phyloP scores from a whole-genome alignment of 2,329 filamentous ascomycete species.

The Orbilia ellipsospora region DNA sequence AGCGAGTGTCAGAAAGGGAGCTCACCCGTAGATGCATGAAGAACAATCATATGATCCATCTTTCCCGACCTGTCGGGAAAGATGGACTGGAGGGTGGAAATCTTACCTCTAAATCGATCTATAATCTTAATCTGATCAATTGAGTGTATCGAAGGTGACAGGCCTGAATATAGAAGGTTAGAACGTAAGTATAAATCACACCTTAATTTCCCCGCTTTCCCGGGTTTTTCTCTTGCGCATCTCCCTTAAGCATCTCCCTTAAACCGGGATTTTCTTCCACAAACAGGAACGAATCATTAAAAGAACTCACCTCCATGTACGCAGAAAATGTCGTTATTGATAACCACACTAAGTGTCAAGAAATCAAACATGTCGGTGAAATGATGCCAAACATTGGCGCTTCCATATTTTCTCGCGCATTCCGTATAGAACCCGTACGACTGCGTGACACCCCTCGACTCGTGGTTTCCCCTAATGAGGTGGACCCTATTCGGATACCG shows the following conservation, averaged over 20 bases:
- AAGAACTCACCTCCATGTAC: constrained; percentile 79
- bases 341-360: constrained; percentile 93
- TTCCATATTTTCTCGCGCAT: constrained; percentile 97
- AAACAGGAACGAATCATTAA: not conserved
- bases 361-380: constrained; percentile 99
- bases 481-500: constrained; percentile 96
- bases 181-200: constrained; percentile 5
- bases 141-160: constrained; percentile 91
- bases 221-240: constrained; percentile 30
- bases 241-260: not conserved
- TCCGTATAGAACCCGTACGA: constrained; percentile 99
- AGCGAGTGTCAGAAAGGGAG: constrained; percentile 42
- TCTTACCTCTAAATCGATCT: constrained; percentile 80
- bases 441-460: constrained; percentile 96
- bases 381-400: constrained; percentile 98
- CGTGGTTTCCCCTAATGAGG: constrained; percentile 96
- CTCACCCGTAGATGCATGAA: constrained; percentile 13
- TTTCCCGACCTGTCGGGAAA: not conserved
- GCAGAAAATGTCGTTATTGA: constrained; percentile 99
- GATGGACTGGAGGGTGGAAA: constrained; percentile 3
- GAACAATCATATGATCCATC: constrained; percentile 32
- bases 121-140: constrained; percentile 99
- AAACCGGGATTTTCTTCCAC: constrained; percentile 19
- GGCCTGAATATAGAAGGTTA: constrained; percentile 66
- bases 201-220: constrained; percentile 38